phyloP scores from a whole-genome alignment of 1,284 basidiomycete genomes.

The Pholiota adiposa region DNA sequence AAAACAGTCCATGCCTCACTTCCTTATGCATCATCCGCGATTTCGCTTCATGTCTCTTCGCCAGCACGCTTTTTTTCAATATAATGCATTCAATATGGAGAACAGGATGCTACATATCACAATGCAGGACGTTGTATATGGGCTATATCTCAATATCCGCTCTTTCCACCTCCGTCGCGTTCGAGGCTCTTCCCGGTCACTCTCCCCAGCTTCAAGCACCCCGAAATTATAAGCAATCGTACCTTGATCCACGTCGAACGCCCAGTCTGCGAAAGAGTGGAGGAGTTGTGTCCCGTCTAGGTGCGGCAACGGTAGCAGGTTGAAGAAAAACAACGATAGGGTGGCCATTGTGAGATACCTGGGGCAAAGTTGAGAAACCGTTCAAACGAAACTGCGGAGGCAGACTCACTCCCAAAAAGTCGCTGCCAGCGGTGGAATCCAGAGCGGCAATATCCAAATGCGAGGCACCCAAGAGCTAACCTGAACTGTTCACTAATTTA shows the following conservation, averaged over 20 bases:
- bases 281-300: constrained; percentile 67
- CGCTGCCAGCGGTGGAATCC: constrained; percentile 40
- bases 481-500: constrained; percentile 47
- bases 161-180: constrained; percentile 15
- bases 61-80: constrained; percentile 8
- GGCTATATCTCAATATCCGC: constrained; percentile 11
- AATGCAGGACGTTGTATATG: constrained; percentile 3
- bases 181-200: constrained; percentile 10
- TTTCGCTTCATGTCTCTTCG: constrained; percentile 1
- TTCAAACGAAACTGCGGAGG: not conserved
- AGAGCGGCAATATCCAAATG: constrained; percentile 47
- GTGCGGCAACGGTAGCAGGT: constrained; percentile 65
- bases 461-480: constrained; percentile 54
- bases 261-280: constrained; percentile 39
- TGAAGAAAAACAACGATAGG: constrained; percentile 73
- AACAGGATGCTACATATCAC: constrained; percentile 9
- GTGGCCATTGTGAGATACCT: constrained; percentile 69
- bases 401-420: constrained; percentile 54
- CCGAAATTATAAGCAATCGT: constrained; percentile 9
- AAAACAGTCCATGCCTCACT: constrained; percentile 17
- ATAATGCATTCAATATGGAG: constrained; percentile 16
- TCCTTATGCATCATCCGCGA: constrained; percentile 16
- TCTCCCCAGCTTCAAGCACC: constrained; percentile 13
- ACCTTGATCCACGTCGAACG: constrained; percentile 6
- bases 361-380: constrained; percentile 3